Base-by-base conservation (phyloP, 805 yeast genomes). In the Candida dajiaensis region DNA sequence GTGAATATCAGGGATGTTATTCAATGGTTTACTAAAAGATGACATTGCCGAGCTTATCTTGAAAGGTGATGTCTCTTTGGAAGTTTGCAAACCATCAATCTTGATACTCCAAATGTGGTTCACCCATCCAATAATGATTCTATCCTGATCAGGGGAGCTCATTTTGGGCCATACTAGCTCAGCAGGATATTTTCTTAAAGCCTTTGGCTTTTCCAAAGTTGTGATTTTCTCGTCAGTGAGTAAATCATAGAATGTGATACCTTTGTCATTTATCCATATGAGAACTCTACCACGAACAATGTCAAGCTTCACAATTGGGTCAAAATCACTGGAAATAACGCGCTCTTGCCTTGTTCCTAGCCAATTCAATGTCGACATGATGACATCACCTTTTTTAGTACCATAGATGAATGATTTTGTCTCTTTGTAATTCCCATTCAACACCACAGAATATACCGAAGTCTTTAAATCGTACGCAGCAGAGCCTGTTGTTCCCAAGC, bases 121-220 rank as follows among this genome's bases (percentile, higher is more conserved):
- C 3, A 80, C 85, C 98, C 98, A 94, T 0, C 90, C 95, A 22
- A 94, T 73, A 1, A 86, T 64, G 11, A 89, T 68, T 50, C 86
- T 64, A 58, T 83, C 85, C 2, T 73, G 66, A 55, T 83, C 95
- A 0, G 83, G 80, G 45, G 74, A 73, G 47, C 78, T 79, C 3
- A 86, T 75, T 41, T 85, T 75, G 0, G 98, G 97, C 81, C 94
- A 82, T 56, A 84, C 88, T 33, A 90, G 64, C 53, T 89, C 97
- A 3, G 95, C 81, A 20, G 90, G 69, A 21, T 44, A 44, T 5
- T 82, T 55, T 66, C 49, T 51, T 6, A 66, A 68, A 37, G 72
- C 75, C 15, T 65, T 60, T 0, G 94, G 89, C 39, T 81, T 71
- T 4, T 77, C 71, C 9, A 87, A 73, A 20, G 70, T 71, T 21